Evolutionary conservation across 2,329 filamentous ascomycete species (phyloP).

Genomic region (Sporothrix brasiliensis): DNA sequence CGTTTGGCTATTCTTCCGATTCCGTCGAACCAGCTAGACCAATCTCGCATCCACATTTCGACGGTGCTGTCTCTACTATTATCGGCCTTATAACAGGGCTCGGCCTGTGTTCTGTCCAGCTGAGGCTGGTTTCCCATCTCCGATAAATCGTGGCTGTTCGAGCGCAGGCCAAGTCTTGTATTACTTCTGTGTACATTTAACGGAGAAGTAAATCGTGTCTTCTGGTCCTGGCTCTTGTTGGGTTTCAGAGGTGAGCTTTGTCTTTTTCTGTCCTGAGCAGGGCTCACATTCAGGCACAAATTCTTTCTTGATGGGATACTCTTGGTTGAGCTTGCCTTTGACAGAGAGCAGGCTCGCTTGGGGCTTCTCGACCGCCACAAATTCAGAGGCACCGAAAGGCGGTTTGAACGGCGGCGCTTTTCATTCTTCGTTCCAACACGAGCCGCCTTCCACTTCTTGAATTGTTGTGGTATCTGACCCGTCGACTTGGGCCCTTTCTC

Average conservation of each 20-base stretch:
- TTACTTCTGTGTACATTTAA: not conserved
- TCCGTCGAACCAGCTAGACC: not conserved
- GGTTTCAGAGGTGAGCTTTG: too few relatives aligned
- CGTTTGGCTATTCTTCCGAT: not conserved
- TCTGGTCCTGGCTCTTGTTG: too few relatives aligned
- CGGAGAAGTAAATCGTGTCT: not conserved
- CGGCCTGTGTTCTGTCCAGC: too few relatives aligned
- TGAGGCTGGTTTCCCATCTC: not conserved
- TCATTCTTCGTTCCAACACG: not conserved
- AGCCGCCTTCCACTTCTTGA: too few relatives aligned
- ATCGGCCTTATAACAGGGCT: not conserved
- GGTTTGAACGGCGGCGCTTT: not conserved
- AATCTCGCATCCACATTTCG: not conserved
- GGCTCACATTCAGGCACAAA: not conserved
- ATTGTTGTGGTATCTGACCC: not conserved
- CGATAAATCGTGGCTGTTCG: not conserved
- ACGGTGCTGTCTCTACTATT: not conserved
- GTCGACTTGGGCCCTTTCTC: not conserved
- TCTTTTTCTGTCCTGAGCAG: not conserved
- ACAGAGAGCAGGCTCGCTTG: not conserved
- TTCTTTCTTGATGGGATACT: not conserved
- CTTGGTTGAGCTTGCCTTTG: not conserved
- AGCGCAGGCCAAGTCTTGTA: not conserved
- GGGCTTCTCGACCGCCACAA: not conserved
- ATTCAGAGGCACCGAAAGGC: too few relatives aligned